Evolutionary conservation across 1,284 basidiomycete species (phyloP), one percentile per base, ranked within the genome.

Genomic region (Microbotryum violaceum): DNA sequence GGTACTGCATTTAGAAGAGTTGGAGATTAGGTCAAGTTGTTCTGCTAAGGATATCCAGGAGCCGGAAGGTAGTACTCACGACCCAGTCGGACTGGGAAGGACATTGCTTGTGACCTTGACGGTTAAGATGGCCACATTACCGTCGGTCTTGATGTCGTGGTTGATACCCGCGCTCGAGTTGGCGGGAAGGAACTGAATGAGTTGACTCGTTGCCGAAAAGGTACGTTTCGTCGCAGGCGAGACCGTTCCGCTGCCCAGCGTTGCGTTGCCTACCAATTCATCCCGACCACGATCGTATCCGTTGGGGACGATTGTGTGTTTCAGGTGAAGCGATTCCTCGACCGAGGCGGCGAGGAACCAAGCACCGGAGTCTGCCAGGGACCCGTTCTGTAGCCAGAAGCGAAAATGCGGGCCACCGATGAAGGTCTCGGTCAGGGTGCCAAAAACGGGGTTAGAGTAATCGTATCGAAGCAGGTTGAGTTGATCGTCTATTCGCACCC

Each of bases 391-490:
- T 82, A 10, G 76, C 88, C 89, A 97, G 75, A 92, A 93, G 29
- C 93, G 83, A 74, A 93, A 85, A 73, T 97, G 93, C 70, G 88
- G 83, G 6, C 93, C 93, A 14, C 93, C 93, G 64, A 88, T 71
- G 56, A 96, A 82, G 3, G 89, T 88, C 76, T 97, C 91, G 67
- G 81, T 78, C 74, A 90, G 91, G 2, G 89, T 83, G 0, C 91
- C 91, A 20, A 91, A 74, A 58, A 27, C 83, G 77, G 5, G 81
- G 70, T 92, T 83, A 6, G 83, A 83, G 73, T 86, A 93, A 73
- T 90, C 82, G 81, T 84, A 89, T 48, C 91, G 80, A 48, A 92
- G 84, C 47, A 86, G 85, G 18, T 84, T 83, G 0, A 85, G 85
- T 74, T 93, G 83, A 71, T 88, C 87, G 53, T 80, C 87, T 89